These are phyloP conservation scores for Eragrostis curvula DNA, from an alignment of 176 grass and related monocot genomes.

Conservation along the genomic window DNA sequence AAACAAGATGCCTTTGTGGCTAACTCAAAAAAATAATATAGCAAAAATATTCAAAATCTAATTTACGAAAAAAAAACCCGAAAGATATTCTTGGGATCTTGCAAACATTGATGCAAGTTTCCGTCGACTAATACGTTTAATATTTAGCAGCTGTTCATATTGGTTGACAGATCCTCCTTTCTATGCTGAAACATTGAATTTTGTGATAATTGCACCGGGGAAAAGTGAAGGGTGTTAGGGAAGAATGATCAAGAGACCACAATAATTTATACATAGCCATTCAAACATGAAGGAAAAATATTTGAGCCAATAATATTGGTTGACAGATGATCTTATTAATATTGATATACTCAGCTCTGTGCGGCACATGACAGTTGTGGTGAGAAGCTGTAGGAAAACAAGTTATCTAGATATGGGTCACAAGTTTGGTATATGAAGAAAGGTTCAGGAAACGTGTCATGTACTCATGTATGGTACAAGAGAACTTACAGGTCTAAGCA, in stretches of 20 bases:
- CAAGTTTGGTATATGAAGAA: neutral
- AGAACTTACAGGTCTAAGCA: constrained; percentile 56
- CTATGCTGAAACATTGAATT: neutral
- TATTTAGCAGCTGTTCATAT: neutral
- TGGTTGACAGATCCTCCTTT: neutral
- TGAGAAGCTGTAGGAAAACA: neutral
- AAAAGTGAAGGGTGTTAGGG: neutral
- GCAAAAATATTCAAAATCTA: neutral
- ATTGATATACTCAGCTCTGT: neutral
- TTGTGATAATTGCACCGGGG: neutral
- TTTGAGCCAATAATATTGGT: neutral
- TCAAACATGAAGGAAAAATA: neutral
- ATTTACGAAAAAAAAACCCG: neutral
- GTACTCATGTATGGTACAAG: too few species aligned
- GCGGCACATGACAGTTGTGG: neutral
- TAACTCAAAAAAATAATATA: neutral
- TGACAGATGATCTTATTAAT: neutral
- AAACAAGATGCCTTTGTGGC: neutral
- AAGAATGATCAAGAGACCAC: neutral
- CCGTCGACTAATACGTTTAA: neutral
- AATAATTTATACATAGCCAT: neutral
- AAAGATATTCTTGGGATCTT: neutral
- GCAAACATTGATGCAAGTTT: neutral
- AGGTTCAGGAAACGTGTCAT: too few species aligned
- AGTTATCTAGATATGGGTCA: neutral